phyloP scores from a whole-genome alignment of 768 basidiomycete species.

The Rhodotorula diobovata region DNA sequence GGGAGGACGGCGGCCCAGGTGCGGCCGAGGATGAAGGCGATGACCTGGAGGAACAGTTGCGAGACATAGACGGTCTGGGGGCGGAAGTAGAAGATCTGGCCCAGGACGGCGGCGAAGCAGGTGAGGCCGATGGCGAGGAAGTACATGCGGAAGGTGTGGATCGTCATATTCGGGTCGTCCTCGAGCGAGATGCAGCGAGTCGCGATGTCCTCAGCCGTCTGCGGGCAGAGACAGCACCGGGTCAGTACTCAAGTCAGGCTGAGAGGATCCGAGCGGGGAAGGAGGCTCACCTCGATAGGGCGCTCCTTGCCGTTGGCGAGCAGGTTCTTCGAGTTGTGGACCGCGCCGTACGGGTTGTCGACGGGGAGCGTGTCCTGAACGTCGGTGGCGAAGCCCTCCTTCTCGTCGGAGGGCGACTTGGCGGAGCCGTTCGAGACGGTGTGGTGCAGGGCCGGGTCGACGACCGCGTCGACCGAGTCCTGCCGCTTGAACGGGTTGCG shows the following conservation, averaged over 20 bases:
- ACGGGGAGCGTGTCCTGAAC: neutral
- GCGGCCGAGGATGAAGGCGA: slow-evolving; percentile 45
- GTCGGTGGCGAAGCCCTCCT: slow-evolving; percentile 1
- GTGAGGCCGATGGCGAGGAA: slow-evolving; percentile 45
- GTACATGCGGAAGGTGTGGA: slow-evolving; percentile 45
- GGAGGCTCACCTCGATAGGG: slow-evolving; percentile 29
- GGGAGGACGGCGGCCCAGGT: slow-evolving; percentile 36
- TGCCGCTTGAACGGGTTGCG: slow-evolving; percentile 1
- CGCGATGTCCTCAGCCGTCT: slow-evolving; percentile 35
- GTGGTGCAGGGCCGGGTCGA: neutral
- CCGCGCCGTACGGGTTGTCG: slow-evolving; percentile 1
- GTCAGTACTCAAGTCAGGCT: neutral
- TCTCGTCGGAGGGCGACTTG: slow-evolving; percentile 24
- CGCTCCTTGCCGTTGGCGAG: slow-evolving; percentile 40
- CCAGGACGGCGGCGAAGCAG: slow-evolving; percentile 44
- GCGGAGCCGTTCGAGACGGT: neutral
- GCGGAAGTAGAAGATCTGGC: slow-evolving; percentile 51
- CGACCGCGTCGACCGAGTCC: slow-evolving; percentile 1
- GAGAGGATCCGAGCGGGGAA: no score
- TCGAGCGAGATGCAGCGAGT: slow-evolving; percentile 38
- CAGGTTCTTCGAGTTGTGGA: slow-evolving; percentile 10
- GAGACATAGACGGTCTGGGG: slow-evolving; percentile 44
- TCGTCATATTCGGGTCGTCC: slow-evolving; percentile 32
- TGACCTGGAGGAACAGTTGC: slow-evolving; percentile 46
- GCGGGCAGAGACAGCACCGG: neutral